These are phyloP conservation scores for Xeromyces bisporus DNA, from an alignment of 495 filamentous ascomycete species.

Conservation along the genomic window DNA sequence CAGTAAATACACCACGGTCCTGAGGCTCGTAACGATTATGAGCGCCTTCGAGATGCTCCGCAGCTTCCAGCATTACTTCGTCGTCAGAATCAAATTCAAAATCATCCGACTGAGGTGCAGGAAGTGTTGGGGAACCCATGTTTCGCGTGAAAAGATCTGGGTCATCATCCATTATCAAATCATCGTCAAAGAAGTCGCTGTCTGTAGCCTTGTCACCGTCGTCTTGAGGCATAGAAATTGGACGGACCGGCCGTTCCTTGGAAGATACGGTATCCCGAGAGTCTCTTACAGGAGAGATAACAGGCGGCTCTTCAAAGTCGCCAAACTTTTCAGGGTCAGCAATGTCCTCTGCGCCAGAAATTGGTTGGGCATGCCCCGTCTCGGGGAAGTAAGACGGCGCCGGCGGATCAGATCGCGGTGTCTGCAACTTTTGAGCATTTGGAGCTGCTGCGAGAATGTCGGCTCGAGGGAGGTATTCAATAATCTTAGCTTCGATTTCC, in stretches of 20 bases:
- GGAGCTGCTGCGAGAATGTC: constrained; percentile 3
- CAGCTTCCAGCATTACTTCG: constrained; percentile 49
- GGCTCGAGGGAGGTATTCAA: constrained; percentile 12
- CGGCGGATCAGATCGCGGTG: neutral
- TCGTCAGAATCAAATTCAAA: constrained; percentile 51
- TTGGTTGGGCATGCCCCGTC: neutral
- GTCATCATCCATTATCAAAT: constrained; percentile 5
- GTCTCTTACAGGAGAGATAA: neutral
- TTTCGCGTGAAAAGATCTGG: constrained; percentile 28
- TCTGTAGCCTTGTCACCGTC: constrained; percentile 1
- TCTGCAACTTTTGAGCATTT: neutral
- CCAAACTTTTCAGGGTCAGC: neutral
- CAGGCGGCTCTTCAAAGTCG: neutral
- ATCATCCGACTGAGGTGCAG: constrained; percentile 31
- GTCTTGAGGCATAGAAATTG: constrained; percentile 1
- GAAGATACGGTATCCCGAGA: neutral
- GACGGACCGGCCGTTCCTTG: neutral
- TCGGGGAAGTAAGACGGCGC: neutral
- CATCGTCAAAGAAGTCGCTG: constrained; percentile 8
- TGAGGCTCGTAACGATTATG: constrained; percentile 15
- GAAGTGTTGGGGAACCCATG: constrained; percentile 26
- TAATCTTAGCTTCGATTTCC: constrained; percentile 16
- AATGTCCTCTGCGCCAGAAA: neutral
- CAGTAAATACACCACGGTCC: constrained; percentile 32
- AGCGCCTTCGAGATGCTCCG: constrained; percentile 39